Percentiles rank a stretch among this genome's conserved stretches.
Evolutionary conservation across 2,329 filamentous ascomycete genomes (phyloP).

Genomic region (Cytospora paraplurivora): DNA sequence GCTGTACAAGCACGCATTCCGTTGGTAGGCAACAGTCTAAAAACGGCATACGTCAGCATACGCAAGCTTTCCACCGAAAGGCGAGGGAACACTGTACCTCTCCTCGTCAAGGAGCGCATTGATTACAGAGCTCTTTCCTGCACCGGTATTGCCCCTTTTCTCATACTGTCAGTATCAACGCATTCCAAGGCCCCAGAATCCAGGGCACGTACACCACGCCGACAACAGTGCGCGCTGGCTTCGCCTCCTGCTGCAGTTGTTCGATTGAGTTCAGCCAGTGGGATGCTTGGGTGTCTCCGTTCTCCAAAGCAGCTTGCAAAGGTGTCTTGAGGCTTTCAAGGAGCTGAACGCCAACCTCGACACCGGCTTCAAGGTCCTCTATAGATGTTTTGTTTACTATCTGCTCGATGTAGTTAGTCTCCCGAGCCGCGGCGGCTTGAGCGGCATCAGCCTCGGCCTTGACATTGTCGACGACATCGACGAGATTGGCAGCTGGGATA

Average conservation of each 20-base stretch:
- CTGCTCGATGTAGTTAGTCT: constrained; percentile 29
- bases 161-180: not conserved
- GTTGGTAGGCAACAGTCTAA: constrained; percentile 42
- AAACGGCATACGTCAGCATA: not conserved
- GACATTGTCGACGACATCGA: not conserved
- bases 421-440: not conserved
- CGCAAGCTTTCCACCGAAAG: constrained; percentile 31
- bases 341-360: constrained; percentile 30
- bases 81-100: constrained; percentile 33
- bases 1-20: constrained; percentile 65
- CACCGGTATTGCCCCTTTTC: constrained; percentile 56
- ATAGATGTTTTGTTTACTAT: constrained; percentile 30
- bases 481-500: not conserved
- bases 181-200: not conserved
- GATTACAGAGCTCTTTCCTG: constrained; percentile 64
- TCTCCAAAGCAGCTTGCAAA: constrained; percentile 23
- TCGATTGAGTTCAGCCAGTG: constrained; percentile 39
- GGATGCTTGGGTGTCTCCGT: constrained; percentile 29
- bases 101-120: constrained; percentile 66
- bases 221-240: constrained; percentile 47
- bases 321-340: constrained; percentile 32
- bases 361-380: constrained; percentile 33
- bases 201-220: constrained; percentile 49
- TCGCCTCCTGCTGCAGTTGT: constrained; percentile 42
- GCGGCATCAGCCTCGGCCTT: not conserved